Evolutionary conservation across 2,329 filamentous ascomycete genomes (phyloP).

Genomic region (Sporothrix pallida): DNA sequence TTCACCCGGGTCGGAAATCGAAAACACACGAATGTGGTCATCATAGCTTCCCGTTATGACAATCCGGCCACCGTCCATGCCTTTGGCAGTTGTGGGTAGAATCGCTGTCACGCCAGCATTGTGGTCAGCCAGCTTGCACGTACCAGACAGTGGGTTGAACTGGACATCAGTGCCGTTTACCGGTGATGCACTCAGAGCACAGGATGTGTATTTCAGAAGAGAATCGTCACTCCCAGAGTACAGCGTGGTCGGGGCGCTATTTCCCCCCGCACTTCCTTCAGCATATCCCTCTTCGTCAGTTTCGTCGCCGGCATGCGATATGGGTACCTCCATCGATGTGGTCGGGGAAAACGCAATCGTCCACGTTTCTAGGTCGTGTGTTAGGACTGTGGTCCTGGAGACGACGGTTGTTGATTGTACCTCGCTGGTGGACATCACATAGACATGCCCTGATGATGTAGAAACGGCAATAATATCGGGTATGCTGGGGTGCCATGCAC

Average conservation of each 20-base stretch:
- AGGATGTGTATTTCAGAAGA: slow-evolving; percentile 56
- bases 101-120: slow-evolving; percentile 88
- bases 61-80: slow-evolving; percentile 56
- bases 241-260: slow-evolving; percentile 48
- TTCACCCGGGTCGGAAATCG: slow-evolving; percentile 51
- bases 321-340: not conserved
- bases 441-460: slow-evolving; percentile 70
- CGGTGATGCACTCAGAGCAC: not conserved
- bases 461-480: slow-evolving; percentile 68
- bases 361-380: slow-evolving; percentile 74
- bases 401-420: slow-evolving; percentile 49
- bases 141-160: slow-evolving; percentile 37
- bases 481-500: slow-evolving; percentile 71
- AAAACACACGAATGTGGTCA: slow-evolving; percentile 74
- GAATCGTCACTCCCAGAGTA: slow-evolving; percentile 81
- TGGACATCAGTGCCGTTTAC: not conserved
- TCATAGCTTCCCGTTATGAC: slow-evolving; percentile 92
- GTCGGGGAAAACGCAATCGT: slow-evolving; percentile 64
- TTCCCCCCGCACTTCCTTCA: not conserved
- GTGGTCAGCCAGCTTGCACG: slow-evolving; percentile 54
- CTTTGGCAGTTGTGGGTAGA: slow-evolving; percentile 64
- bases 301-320: not conserved
- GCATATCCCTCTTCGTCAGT: not conserved
- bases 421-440: slow-evolving; percentile 57
- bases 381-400: slow-evolving; percentile 49